A percentile compares a stretch with the other conserved stretches of the same genome.
Conservation (phyloP, 176 grass and related monocot species). For the Musa acuminata region DNA sequence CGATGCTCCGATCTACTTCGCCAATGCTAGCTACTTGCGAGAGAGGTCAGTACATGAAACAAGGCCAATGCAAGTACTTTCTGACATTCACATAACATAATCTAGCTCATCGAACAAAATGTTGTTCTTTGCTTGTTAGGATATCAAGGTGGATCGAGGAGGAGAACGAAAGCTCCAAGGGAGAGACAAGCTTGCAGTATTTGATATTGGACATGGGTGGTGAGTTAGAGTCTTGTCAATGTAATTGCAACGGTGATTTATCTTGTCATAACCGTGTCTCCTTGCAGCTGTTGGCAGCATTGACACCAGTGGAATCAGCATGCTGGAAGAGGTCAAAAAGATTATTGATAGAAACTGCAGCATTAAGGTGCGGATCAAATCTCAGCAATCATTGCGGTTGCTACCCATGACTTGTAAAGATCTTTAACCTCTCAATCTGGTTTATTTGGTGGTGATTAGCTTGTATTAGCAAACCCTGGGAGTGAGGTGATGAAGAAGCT, state of each 20-base stretch:
- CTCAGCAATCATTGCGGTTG: too few species aligned
- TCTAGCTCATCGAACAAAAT: too few species aligned
- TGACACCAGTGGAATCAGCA: constrained; percentile 12
- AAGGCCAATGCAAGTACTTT: too few species aligned
- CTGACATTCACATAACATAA: too few species aligned
- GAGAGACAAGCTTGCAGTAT: constrained; percentile 3
- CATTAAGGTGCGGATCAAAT: not conserved
- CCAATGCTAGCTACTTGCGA: constrained; percentile 19
- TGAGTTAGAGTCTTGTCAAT: not conserved
- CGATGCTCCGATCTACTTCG: constrained; percentile 4
- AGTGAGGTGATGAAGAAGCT: constrained; percentile 19
- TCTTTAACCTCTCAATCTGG: not conserved
- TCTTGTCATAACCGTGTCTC: not conserved
- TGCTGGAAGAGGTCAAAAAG: constrained; percentile 16
- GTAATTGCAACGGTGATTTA: too few species aligned
- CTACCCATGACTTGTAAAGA: not conserved
- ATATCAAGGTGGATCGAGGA: constrained; percentile 6
- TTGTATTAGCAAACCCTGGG: constrained; percentile 15
- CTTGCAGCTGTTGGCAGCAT: constrained; percentile 17
- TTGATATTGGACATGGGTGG: constrained; percentile 14
- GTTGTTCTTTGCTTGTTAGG: not conserved
- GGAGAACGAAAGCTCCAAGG: constrained; percentile 1
- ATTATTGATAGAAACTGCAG: constrained; percentile 4
- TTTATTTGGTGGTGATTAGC: not conserved
- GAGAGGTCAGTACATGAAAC: not conserved